These are phyloP conservation scores for Alternaria novae-zelandiae DNA, from an alignment of 2,329 filamentous ascomycete genomes.

Conservation along the genomic window DNA sequence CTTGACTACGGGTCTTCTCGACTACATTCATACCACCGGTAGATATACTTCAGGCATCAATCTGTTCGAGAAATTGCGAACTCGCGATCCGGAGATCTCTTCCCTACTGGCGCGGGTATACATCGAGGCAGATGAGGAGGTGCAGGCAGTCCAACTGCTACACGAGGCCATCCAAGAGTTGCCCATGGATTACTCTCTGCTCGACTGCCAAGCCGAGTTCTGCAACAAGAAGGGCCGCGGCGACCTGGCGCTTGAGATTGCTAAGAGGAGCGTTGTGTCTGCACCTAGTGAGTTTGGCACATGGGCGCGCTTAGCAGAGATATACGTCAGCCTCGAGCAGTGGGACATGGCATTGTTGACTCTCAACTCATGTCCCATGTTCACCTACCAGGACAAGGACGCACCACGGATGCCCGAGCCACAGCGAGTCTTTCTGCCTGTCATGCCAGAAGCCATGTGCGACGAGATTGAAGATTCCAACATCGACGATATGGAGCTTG, in stretches of 20 bases:
- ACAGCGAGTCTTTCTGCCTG: slow-evolving; percentile 83
- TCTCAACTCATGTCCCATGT: slow-evolving; percentile 98
- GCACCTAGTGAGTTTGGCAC: slow-evolving; percentile 97
- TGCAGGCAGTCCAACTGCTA: slow-evolving; percentile 88
- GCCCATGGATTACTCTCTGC: slow-evolving; percentile 96
- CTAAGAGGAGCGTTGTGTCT: slow-evolving; percentile 91
- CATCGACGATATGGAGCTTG: slow-evolving; percentile 77
- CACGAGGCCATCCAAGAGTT: slow-evolving; percentile 88
- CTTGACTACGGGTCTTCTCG: slow-evolving; percentile 87
- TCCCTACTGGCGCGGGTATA: slow-evolving; percentile 90
- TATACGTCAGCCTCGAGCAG: slow-evolving; percentile 92
- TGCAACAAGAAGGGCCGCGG: slow-evolving; percentile 86
- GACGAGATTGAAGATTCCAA: slow-evolving; percentile 96
- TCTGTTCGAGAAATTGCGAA: slow-evolving; percentile 92
- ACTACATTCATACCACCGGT: slow-evolving; percentile 94
- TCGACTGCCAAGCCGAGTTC: slow-evolving; percentile 93
- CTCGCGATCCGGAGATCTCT: slow-evolving; percentile 90
- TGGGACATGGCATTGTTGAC: slow-evolving; percentile 96
- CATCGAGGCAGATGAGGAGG: slow-evolving; percentile 94
- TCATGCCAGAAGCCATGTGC: slow-evolving; percentile 84
- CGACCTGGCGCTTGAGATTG: slow-evolving; percentile 87
- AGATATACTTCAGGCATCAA: slow-evolving; percentile 96
- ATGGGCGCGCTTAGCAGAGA: slow-evolving; percentile 91
- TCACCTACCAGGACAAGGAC: slow-evolving; percentile 99
- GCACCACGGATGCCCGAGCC: slow-evolving; percentile 93